A percentile compares a stretch with the other conserved stretches of the same genome.
These are phyloP conservation scores for Coelastrella sp. DNA, from an alignment of 139 green algal genomes.

Conservation along the genomic window DNA sequence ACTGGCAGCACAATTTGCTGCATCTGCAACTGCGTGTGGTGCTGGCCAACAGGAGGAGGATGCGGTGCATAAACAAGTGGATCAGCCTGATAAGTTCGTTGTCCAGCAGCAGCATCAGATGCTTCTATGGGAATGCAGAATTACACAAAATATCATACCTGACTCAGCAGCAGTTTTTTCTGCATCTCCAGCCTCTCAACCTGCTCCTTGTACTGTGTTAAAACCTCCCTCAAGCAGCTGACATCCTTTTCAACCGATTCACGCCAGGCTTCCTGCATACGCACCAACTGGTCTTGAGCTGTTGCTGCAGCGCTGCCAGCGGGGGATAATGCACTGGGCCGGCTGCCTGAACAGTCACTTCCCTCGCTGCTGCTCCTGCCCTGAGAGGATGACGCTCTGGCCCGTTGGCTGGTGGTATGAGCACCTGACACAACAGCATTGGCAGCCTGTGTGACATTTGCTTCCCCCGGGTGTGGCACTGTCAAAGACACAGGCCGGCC, in stretches of 20 bases:
- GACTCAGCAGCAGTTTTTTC: constrained; percentile 76
- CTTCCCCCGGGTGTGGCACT: not conserved
- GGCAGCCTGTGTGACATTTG: not conserved
- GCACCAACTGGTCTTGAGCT: constrained; percentile 47
- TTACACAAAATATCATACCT: constrained; percentile 49
- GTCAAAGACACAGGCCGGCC: not conserved
- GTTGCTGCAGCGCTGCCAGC: constrained; percentile 24
- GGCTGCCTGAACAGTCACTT: constrained; percentile 20
- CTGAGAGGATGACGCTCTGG: not conserved
- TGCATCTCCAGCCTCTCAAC: constrained; percentile 68
- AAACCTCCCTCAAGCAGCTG: constrained; percentile 54
- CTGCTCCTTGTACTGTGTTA: constrained; percentile 62
- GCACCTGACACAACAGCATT: not conserved
- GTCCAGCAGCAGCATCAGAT: too few relatives aligned
- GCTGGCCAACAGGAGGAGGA: not conserved
- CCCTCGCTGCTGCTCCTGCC: constrained; percentile 2
- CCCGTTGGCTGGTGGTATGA: not conserved
- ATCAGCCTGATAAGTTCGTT: not conserved
- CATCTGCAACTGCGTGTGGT: not conserved
- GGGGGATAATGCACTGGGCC: constrained; percentile 29
- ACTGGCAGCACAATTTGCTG: not conserved
- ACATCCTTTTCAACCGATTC: constrained; percentile 61
- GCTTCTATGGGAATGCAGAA: too few relatives aligned
- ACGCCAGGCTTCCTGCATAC: constrained; percentile 49
- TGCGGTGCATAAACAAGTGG: not conserved